phyloP scores from a whole-genome alignment of 768 basidiomycete genomes.

The Xerocomellus dryophilus region DNA sequence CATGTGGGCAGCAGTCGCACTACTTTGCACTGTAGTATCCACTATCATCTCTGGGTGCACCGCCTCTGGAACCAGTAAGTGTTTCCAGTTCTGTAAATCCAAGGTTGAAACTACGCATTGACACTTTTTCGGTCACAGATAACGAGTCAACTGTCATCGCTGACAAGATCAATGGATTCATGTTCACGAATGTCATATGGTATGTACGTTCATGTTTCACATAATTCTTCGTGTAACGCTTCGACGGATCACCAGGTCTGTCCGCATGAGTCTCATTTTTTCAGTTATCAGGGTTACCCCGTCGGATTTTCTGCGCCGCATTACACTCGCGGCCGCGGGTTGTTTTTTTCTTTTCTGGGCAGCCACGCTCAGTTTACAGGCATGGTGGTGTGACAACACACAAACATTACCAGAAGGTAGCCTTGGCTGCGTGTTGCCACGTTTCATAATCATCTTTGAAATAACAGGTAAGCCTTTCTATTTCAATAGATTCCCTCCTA shows the following conservation, averaged over 20 bases:
- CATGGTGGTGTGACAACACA: constrained; percentile 6
- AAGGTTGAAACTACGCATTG: background rate
- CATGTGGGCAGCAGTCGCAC: constrained; percentile 16
- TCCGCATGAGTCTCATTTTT: constrained; percentile 18
- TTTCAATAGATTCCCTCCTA: background rate
- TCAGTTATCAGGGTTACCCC: constrained; percentile 10
- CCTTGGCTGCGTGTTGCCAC: background rate
- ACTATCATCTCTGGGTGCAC: background rate
- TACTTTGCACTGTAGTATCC: background rate
- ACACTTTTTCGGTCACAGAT: constrained; percentile 1
- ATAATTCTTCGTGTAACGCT: background rate
- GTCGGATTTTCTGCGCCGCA: background rate
- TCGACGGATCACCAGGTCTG: constrained; percentile 8
- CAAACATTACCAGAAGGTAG: background rate
- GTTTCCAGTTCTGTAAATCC: background rate
- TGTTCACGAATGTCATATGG: constrained; percentile 12
- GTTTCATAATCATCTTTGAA: constrained; percentile 3
- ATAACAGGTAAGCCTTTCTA: constrained; percentile 5
- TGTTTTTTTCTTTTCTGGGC: constrained; percentile 3
- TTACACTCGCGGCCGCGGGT: background rate
- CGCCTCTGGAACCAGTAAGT: background rate
- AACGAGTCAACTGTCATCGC: background rate
- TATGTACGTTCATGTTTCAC: background rate
- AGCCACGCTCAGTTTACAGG: constrained; percentile 2
- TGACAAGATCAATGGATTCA: constrained; percentile 2